A percentile compares a stretch with the other conserved stretches of the same genome.
These are phyloP conservation scores for Pestalotiopsis sp. DNA, from an alignment of 2,329 filamentous ascomycete species.

Conservation along the genomic window DNA sequence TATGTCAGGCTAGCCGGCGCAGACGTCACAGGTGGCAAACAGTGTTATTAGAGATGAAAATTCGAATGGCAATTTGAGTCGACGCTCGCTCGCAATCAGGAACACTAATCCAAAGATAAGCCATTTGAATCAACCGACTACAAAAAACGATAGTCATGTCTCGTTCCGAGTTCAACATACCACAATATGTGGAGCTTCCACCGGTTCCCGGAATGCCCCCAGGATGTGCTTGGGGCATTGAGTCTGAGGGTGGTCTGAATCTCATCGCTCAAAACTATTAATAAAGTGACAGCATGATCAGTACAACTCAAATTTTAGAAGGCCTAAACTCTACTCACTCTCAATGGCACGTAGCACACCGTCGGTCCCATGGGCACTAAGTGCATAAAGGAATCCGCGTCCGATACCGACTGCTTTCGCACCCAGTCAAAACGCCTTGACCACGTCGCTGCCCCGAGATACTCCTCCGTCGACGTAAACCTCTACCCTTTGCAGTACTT, in stretches of 20 bases:
- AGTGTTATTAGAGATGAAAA: not conserved
- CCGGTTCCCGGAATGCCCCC: not conserved
- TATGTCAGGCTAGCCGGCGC: not conserved
- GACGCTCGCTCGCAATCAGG: not conserved
- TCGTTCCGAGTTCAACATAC: not conserved
- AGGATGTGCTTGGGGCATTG: not conserved
- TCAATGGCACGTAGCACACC: not conserved
- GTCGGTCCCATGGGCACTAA: slow-evolving; percentile 1
- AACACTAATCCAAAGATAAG: not conserved
- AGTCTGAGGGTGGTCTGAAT: not conserved
- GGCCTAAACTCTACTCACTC: not conserved
- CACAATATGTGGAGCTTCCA: not conserved
- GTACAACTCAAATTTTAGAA: not conserved
- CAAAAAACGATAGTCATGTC: not conserved
- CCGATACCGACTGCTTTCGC: not conserved
- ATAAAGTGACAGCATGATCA: not conserved
- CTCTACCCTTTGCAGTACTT: not conserved
- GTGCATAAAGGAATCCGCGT: not conserved
- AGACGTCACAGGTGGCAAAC: not conserved
- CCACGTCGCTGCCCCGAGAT: not conserved
- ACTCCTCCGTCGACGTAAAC: slow-evolving; percentile 2
- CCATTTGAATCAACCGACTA: not conserved
- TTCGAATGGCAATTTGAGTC: not conserved
- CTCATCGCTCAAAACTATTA: not conserved
- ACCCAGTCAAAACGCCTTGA: slow-evolving; percentile 8